Evolutionary conservation across 768 basidiomycete species (phyloP), one percentile per base, ranked within the genome.

Genomic region (Suillus plorans): DNA sequence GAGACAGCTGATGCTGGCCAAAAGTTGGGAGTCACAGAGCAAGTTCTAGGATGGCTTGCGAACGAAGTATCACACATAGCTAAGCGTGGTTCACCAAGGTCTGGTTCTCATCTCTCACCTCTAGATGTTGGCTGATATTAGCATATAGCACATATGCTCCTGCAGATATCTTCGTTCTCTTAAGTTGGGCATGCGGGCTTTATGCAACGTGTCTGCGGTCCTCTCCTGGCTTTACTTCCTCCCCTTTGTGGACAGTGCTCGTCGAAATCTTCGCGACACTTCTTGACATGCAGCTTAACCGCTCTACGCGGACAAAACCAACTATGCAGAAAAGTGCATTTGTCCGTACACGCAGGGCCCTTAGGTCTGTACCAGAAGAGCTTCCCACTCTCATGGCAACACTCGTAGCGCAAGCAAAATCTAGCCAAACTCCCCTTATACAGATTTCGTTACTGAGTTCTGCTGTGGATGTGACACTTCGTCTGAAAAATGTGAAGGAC

Each of bases 41-140:
- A 89, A 69, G 83, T 95, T 18, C 74, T 94, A 42, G 90, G 85
- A 50, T 96, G 93, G 92, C 78, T 93, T 9, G 81, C 85, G 7
- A 81, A 81, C 53, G 92, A 97, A 72, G 86, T 87, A 1, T 81
- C 81, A 5, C 83, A 80, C 55, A 79, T 89, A 22, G 77, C 84
- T 3, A 89, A 85, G 69, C 80, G 80, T 42, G 78, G 81, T 9
- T 77, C 80, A 34, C 75, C 86, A 68, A 86, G 85, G 91, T 92
- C 65, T 69, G 85, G 76, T 50, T 34, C 4, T 50, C 22, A 31
- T 56, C 16, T 44, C 53, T 61, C 45, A 25, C 14, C 7, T 59
- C 25, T 49, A 31, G 45, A 37, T 62, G 18, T 16, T 31, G 3
- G 20, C 34, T 60, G 63, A 41, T 68, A 4, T 53, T 12, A 3